Evolutionary conservation across 1,284 basidiomycete genomes (phyloP), one percentile per base, ranked within the genome.

Genomic region (Schizophyllum commune): DNA sequence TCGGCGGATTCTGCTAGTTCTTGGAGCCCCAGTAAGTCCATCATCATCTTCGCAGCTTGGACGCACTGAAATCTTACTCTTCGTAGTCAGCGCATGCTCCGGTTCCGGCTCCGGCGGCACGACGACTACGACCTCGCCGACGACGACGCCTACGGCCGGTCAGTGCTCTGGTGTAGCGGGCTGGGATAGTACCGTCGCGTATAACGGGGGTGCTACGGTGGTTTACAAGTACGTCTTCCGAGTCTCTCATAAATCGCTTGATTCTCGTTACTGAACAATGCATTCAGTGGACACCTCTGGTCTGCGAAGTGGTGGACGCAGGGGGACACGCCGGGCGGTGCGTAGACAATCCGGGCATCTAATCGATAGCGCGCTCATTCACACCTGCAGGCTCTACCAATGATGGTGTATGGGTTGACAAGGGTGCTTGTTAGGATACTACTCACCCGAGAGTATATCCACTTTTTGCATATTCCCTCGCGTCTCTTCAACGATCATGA

Each of bases 271-370:
- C 13, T 39, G 34, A 39, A 57, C 19, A 27, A 58, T 58, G 20
- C 32, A 59, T 62, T 34, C 72, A 84, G 78, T 61, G 76, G 77
- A 8, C 75, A 84, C 66, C 74, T 86, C 32, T 89, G 84, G 84
- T 82, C 79, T 8, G 83, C 84, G 2, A 79, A 82, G 67, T 86
- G 82, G 81, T 86, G 85, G 85, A 82, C 83, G 6, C 70, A 85
- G 68, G 78, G 74, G 32, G 82, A 84, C 66, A 77, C 67, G 39
- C 86, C 81, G 4, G 83, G 82, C 72, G 81, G 83, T 75, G 67
- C 69, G 79, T 73, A 6, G 13, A 58, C n/a, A n/a, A n/a, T n/a
- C n/a, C n/a, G n/a, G n/a, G n/a, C n/a, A n/a, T n/a, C n/a, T n/a
- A 32, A 32, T 52, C 61, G 52, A 60, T 62, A 33, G 20, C 4